phyloP scores from a whole-genome alignment of 2,329 filamentous ascomycete species.

The Torrubiellomyces zombiae region DNA sequence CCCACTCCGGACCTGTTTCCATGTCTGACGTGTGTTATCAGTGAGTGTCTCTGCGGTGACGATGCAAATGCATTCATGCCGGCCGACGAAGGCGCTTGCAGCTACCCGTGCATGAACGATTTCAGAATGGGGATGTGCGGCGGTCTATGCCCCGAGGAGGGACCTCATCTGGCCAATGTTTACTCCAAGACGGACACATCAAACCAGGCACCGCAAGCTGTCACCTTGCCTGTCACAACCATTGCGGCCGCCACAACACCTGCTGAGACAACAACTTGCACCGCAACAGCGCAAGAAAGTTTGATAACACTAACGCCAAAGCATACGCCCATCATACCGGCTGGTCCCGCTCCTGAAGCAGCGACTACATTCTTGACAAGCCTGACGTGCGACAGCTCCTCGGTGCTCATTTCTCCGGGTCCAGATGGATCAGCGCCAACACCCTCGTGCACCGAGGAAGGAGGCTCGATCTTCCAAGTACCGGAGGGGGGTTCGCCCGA shows the following conservation, averaged over 20 bases:
- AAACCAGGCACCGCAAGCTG: slow-evolving; percentile 3
- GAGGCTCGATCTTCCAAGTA: neutral
- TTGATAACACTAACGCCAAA: too few species aligned
- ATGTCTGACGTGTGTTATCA: too few species aligned
- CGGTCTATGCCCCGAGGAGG: slow-evolving; percentile 12
- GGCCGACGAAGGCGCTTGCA: slow-evolving; percentile 14
- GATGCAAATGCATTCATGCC: slow-evolving; percentile 12
- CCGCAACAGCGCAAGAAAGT: too few species aligned
- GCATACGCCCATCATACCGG: slow-evolving; percentile 4
- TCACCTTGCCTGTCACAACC: slow-evolving; percentile 3
- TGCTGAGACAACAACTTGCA: slow-evolving; percentile 1
- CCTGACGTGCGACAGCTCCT: too few species aligned
- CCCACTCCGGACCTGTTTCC: too few species aligned
- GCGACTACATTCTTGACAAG: slow-evolving; percentile 4
- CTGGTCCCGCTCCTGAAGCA: slow-evolving; percentile 5
- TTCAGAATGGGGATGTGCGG: slow-evolving; percentile 16
- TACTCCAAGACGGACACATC: slow-evolving; percentile 10
- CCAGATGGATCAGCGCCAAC: neutral
- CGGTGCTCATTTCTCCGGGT: neutral
- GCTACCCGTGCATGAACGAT: slow-evolving; percentile 14
- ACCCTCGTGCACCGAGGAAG: slow-evolving; percentile 2
- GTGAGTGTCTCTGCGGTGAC: slow-evolving; percentile 19
- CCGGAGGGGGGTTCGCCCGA: too few species aligned
- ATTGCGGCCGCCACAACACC: slow-evolving; percentile 3
- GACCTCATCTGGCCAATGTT: slow-evolving; percentile 14